These are phyloP conservation scores for Suillus subluteus DNA, from an alignment of 768 basidiomycete genomes.

Conservation along the genomic window DNA sequence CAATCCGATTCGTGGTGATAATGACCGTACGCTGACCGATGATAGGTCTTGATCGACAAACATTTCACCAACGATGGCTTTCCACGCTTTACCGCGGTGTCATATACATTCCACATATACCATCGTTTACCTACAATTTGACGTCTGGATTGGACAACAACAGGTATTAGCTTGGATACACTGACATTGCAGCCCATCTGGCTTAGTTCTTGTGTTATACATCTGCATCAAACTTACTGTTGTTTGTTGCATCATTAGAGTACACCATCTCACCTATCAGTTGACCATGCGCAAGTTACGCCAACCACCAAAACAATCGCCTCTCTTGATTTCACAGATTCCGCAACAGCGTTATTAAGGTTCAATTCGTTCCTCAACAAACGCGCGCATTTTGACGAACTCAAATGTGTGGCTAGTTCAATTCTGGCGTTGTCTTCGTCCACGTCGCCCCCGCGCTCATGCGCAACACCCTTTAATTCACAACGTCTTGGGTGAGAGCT, in stretches of 20 bases:
- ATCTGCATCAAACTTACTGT: background rate
- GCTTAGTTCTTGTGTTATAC: background rate
- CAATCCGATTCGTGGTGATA: slow-evolving; percentile 21
- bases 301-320: background rate
- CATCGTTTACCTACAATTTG: slow-evolving; percentile 8
- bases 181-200: slow-evolving; percentile 11
- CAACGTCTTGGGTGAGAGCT: background rate
- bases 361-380: background rate
- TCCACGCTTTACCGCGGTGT: background rate
- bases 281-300: slow-evolving; percentile 3
- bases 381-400: background rate
- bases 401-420: too few species aligned
- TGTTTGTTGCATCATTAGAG: slow-evolving; percentile 6
- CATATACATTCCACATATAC: slow-evolving; percentile 18
- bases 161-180: slow-evolving; percentile 32
- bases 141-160: slow-evolving; percentile 18
- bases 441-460: background rate
- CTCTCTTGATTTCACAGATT: background rate
- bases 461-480: background rate
- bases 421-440: background rate
- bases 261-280: background rate
- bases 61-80: slow-evolving; percentile 1
- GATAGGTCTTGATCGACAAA: slow-evolving; percentile 68
- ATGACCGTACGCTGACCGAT: slow-evolving; percentile 59
- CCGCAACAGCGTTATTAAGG: background rate